Evolutionary conservation across 805 yeast species (phyloP).

Genomic region (Metschnikowia noctiluminum): DNA sequence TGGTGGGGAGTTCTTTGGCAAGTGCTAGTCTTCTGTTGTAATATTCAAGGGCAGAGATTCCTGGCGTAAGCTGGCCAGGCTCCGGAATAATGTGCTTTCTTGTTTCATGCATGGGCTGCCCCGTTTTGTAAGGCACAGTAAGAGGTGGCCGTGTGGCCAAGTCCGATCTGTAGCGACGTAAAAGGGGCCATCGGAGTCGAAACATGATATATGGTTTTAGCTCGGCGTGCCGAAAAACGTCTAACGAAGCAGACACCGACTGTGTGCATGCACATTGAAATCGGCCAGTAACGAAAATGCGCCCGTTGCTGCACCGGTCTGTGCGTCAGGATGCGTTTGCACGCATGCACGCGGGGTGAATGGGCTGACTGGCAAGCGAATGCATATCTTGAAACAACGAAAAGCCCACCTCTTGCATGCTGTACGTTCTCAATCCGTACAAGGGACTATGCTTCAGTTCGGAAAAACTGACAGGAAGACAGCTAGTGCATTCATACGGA

Average conservation of each 20-base stretch:
- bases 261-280: slow-evolving; percentile 4
- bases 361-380: neutral
- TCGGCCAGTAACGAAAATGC: neutral
- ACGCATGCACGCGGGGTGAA: neutral
- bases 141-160: slow-evolving; percentile 25
- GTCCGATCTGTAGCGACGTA: slow-evolving; percentile 7
- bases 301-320: slow-evolving; percentile 4
- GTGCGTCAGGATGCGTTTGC: slow-evolving; percentile 7
- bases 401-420: slow-evolving; percentile 7
- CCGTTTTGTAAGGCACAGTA: slow-evolving; percentile 45
- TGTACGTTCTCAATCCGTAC: slow-evolving; percentile 15
- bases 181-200: neutral
- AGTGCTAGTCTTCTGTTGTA: slow-evolving; percentile 64
- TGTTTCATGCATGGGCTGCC: slow-evolving; percentile 87
- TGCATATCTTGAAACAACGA: neutral
- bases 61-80: slow-evolving; percentile 83
- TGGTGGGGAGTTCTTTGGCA: slow-evolving; percentile 53
- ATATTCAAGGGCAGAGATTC: slow-evolving; percentile 82
- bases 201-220: neutral
- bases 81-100: slow-evolving; percentile 67
- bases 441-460: slow-evolving; percentile 19
- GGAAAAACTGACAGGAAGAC: neutral
- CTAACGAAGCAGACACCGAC: neutral
- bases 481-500: slow-evolving; percentile 6
- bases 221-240: neutral